Evolutionary conservation across 129 eudicot species (phyloP), one percentile per base, ranked within the genome.

Genomic region (Tanacetum coccineum): DNA sequence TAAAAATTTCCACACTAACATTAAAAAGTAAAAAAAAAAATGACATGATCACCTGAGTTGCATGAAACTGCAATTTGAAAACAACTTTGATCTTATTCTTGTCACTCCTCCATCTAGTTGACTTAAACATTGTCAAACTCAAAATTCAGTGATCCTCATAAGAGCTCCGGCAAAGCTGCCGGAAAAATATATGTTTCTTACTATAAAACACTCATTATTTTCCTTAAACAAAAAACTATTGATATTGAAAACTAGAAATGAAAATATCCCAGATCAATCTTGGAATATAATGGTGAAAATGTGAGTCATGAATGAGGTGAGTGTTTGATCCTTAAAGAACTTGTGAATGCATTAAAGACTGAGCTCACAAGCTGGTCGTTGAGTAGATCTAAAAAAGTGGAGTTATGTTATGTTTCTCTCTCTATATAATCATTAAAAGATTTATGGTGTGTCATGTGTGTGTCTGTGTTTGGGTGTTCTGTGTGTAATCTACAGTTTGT

Each of bases 61-160:
- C 99, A 77, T 79, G 87, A 74, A 93, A 93, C 70, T 84, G 95
- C 74, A 93, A 60, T 68, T 74, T 93, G 80, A 88, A 93, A 5
- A 79, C 88, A 74, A 79, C 83, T 78, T 87, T 89, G 90, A 89
- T 74, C 95, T 86, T 93, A 80, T 76, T 86, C 90, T 79, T 88
- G 47, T 93, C 99, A 75, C 79, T 86, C 79, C 95, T 82, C 99
- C 99, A 93, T 81, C 89, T 71, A 79, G 81, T 85, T 68, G 95
- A 69, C 86, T 82, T 86, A 63, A 89, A 88, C 99, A 89, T 76
- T 79, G 83, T 25, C 2, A 18, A 57, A 76, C 12, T 59, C 72
- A 62, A 59, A 55, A 20, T 44, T 59, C 65, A 61, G 62, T 21
- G 56, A 30, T 70, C 81, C 50, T 77, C 85, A 64, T 70, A 77